Base-by-base conservation (phyloP, 1,284 basidiomycete species). In the Cryptococcus floricola region DNA sequence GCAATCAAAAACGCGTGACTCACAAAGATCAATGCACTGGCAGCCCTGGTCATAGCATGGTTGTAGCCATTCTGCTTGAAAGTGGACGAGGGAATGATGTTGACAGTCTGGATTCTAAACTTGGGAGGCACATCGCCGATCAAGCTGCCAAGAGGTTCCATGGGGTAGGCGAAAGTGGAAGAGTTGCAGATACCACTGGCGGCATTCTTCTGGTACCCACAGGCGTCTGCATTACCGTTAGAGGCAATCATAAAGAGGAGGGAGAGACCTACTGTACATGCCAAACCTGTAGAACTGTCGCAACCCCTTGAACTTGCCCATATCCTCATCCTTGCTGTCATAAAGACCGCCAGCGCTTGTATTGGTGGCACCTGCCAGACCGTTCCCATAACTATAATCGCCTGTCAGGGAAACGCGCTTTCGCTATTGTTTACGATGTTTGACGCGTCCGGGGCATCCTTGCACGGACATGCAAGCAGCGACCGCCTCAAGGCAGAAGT, bases 231-330 rank as follows among this genome's bases (percentile, higher is more conserved):
- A 42, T 9, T 31, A 8, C 52, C 31, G 49, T 50, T 27, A 54
- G 53, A 10, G 23, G 19, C 34, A 14, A n/a, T 8, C 16, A 18
- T 44, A 39, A 46, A 31, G 27, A 27, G n/a, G 12, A 39, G 46
- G 38, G 18, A 51, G n/a, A 23, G 25, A 73, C 73, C 56, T 57
- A 75, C 71, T 66, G 65, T 74, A 72, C 19, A 76, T 52, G 48
- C 74, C 74, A 49, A 67, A 77, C 58, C 74, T 66, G 66, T 77
- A 77, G 54, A 70, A 63, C 59, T 73, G 69, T 45, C 74, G 61
- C 47, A 76, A 52, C 34, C 76, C 76, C 42, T 59, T 60, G 16
- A 54, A 48, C 10, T 50, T 18, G 23, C 75, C 75, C 53, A 77
- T 56, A 8, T 59, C 25, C 31, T 66, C 62, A 14, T 63, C 62